phyloP scores from a whole-genome alignment of 164 flowering plant species.

The Echeveria elegans region DNA sequence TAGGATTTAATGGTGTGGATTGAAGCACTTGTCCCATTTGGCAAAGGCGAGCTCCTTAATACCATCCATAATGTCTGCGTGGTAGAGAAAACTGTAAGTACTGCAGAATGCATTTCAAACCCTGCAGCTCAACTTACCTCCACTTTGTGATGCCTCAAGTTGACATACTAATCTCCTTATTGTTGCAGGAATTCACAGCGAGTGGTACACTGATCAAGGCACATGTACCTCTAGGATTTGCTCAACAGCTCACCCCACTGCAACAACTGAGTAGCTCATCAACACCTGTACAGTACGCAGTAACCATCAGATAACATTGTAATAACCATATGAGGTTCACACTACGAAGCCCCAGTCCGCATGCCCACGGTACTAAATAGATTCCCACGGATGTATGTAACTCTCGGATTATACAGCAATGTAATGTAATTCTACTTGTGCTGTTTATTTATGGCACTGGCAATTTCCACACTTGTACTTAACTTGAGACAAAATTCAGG shows the following conservation, averaged over 20 bases:
- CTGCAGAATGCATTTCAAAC: not conserved
- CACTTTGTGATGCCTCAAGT: not conserved
- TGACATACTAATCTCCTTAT: not conserved
- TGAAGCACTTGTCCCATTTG: constrained; percentile 82
- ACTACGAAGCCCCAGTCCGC: not conserved
- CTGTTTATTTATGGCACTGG: too few species aligned
- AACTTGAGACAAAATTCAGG: too few species aligned
- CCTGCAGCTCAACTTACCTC: not conserved
- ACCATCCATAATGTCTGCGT: constrained; percentile 83
- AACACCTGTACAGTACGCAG: not conserved
- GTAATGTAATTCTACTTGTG: not conserved
- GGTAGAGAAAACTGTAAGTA: constrained; percentile 76
- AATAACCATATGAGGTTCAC: not conserved
- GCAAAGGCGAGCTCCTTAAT: constrained; percentile 82
- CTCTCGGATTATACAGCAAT: too few species aligned
- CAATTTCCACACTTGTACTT: too few species aligned
- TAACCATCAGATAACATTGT: too few species aligned
- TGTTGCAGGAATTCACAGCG: constrained; percentile 62
- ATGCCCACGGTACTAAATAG: too few species aligned
- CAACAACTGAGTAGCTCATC: constrained; percentile 37
- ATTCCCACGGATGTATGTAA: not conserved
- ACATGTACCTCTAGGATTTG: constrained; percentile 77
- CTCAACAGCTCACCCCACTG: constrained; percentile 81
- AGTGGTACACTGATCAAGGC: constrained; percentile 73
- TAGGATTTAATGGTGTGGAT: constrained; percentile 96